Conservation (phyloP, 306 rosid species). For the Trifolium repens region DNA sequence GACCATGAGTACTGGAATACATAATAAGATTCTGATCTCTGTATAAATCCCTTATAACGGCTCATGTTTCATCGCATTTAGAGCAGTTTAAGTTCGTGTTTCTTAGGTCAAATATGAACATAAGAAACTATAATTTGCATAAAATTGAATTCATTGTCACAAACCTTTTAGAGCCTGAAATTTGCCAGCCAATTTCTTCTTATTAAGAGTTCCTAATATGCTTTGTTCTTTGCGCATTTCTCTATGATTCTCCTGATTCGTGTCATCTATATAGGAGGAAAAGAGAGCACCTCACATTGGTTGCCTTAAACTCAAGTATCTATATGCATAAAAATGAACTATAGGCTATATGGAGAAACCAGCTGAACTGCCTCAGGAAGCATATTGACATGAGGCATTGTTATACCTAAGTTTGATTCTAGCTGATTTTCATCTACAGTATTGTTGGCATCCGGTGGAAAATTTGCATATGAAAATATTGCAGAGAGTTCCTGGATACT, state of each 20-base stretch:
- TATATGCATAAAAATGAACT: neutral
- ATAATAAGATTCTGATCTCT: neutral
- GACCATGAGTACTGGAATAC: too few species aligned
- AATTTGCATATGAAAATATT: conserved; percentile 66
- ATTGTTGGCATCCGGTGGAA: conserved; percentile 48
- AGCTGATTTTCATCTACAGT: conserved; percentile 48
- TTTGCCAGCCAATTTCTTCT: conserved; percentile 70
- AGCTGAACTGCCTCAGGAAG: neutral
- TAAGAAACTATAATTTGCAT: conserved; percentile 7
- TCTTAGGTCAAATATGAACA: conserved; percentile 22
- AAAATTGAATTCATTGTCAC: conserved; percentile 23
- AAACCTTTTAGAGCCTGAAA: conserved; percentile 80
- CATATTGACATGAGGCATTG: conserved; percentile 16
- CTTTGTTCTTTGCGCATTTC: conserved; percentile 75
- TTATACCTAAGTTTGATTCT: conserved; percentile 69
- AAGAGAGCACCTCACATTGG: conserved; percentile 19
- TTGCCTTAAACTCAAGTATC: conserved; percentile 26
- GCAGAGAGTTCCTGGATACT: conserved; percentile 60
- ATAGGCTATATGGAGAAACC: neutral
- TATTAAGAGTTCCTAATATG: conserved; percentile 68
- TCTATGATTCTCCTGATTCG: conserved; percentile 59
- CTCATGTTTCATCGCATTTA: neutral
- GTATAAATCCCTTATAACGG: neutral
- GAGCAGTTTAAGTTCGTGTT: conserved; percentile 16
- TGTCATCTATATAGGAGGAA: conserved; percentile 64